phyloP scores from a whole-genome alignment of 176 grass and related monocot genomes.

The Aegilops umbellulata region DNA sequence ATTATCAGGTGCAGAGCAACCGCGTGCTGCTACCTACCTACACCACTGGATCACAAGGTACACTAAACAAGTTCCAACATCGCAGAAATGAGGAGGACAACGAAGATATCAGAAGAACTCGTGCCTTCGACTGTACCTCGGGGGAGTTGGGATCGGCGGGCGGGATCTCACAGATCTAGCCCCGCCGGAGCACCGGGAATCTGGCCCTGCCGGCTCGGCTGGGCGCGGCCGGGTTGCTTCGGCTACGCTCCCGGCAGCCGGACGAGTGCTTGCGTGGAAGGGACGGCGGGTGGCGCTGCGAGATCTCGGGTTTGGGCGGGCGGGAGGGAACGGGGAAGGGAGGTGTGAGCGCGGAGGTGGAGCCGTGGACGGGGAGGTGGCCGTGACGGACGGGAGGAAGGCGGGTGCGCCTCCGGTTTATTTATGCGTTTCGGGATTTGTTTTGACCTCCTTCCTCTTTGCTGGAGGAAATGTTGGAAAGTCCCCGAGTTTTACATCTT shows the following conservation, averaged over 20 bases:
- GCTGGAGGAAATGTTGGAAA: not conserved
- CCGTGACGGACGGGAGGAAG: conserved; percentile 17
- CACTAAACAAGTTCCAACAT: not conserved
- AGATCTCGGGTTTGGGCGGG: conserved; percentile 14
- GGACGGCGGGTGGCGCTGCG: not conserved
- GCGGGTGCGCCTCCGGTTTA: conserved; percentile 22
- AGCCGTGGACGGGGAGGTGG: conserved; percentile 9
- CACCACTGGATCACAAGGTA: not conserved
- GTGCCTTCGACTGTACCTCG: conserved; percentile 4
- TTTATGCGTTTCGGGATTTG: conserved; percentile 13
- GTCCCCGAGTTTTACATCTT: not conserved
- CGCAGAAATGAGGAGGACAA: not conserved
- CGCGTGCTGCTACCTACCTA: not conserved
- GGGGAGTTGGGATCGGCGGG: not conserved
- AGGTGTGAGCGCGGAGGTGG: conserved; percentile 27
- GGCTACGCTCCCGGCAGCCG: not conserved
- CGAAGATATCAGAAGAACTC: not conserved
- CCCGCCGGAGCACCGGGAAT: conserved; percentile 19
- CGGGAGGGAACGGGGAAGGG: not conserved
- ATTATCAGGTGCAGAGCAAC: conserved; percentile 7
- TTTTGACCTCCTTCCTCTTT: not conserved
- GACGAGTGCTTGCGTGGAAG: not conserved
- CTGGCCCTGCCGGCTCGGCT: not conserved
- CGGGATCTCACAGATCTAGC: conserved; percentile 37
- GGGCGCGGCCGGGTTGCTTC: not conserved